Conservation (phyloP, 169 alveolate species). For the Cryptosporidium xiaoi region DNA sequence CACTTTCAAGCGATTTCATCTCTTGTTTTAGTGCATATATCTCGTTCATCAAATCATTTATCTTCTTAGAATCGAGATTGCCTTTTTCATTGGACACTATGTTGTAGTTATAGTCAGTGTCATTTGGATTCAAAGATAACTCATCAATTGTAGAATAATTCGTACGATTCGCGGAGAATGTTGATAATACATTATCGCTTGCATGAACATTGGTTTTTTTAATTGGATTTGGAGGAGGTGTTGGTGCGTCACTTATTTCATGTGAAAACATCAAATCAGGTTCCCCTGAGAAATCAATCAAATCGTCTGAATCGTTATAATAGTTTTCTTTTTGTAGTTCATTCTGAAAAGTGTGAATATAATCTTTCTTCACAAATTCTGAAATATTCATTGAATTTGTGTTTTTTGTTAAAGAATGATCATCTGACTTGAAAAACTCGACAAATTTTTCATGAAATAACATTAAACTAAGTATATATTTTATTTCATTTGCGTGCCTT, state of each 20-base stretch:
- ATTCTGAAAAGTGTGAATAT: too few species aligned
- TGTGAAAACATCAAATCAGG: conserved; percentile 13
- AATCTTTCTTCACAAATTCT: too few species aligned
- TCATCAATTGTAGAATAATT: not conserved
- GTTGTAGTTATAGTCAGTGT: not conserved
- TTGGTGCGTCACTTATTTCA: conserved; percentile 58
- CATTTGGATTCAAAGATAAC: not conserved
- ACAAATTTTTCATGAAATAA: conserved; percentile 39
- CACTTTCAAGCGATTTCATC: conserved; percentile 15
- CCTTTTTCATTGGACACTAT: not conserved
- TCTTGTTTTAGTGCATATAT: conserved; percentile 21
- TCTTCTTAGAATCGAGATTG: not conserved
- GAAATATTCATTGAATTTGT: too few species aligned
- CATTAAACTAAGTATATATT: conserved; percentile 28
- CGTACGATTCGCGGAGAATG: not conserved
- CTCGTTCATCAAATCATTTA: conserved; percentile 5
- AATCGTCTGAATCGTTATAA: conserved; percentile 23
- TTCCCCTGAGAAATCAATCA: not conserved
- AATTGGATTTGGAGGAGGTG: conserved; percentile 67
- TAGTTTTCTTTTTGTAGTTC: not conserved
- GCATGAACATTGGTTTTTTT: not conserved
- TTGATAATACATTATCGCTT: not conserved
- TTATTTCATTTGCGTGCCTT: conserved; percentile 46
- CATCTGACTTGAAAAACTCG: not conserved
- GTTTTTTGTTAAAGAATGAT: not conserved